phyloP scores from a whole-genome alignment of 345 rosid genomes.

The Hibiscus tridactylites region DNA sequence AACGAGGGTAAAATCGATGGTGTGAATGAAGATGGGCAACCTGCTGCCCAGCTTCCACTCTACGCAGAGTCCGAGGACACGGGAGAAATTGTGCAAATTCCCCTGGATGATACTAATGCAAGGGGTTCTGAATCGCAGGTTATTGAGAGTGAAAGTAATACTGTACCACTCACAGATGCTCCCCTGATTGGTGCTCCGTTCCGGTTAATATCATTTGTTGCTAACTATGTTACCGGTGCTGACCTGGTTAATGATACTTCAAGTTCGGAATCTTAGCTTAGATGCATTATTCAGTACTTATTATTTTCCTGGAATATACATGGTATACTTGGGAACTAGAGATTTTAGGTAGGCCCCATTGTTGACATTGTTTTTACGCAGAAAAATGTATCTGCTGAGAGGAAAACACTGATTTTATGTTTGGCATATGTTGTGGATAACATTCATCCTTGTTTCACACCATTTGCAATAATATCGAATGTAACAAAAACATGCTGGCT shows the following conservation, averaged over 20 bases:
- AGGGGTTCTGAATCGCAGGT: conserved; percentile 39
- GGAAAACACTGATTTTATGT: conserved; percentile 1
- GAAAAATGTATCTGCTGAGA: not conserved
- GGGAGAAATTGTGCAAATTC: conserved; percentile 53
- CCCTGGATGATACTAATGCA: conserved; percentile 43
- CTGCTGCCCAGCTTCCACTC: no score
- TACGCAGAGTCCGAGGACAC: no score
- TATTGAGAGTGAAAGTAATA: conserved; percentile 16
- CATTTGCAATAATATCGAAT: not conserved
- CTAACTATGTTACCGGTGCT: conserved; percentile 79
- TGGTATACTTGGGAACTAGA: not conserved
- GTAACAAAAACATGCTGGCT: not conserved
- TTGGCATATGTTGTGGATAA: not conserved
- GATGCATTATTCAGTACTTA: not conserved
- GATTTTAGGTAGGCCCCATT: not conserved
- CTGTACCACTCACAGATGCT: conserved; percentile 56
- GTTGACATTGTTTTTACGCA: not conserved
- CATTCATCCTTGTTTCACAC: not conserved
- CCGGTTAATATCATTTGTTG: conserved; percentile 67
- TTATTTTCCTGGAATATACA: not conserved
- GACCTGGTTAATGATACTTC: conserved; percentile 50
- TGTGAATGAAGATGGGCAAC: no score
- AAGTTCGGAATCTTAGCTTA: not conserved
- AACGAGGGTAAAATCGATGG: no score
- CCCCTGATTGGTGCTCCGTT: conserved; percentile 88